These are phyloP conservation scores for Argentina anserina DNA, from an alignment of 306 rosid species.

Conservation along the genomic window DNA sequence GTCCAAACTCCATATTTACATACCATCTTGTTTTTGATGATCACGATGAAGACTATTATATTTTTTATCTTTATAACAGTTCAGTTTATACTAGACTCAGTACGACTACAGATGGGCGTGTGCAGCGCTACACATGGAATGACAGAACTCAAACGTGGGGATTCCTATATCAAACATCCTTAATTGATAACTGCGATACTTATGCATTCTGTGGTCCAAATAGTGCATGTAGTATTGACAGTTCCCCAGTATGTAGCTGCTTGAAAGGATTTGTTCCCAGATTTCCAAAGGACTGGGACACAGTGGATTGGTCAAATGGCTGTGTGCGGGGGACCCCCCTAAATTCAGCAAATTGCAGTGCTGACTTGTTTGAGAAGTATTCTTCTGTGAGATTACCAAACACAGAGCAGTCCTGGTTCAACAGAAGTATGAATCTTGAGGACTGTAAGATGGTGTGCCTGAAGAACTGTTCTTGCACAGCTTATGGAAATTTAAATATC, in stretches of 20 bases:
- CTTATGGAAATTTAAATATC: constrained; percentile 4
- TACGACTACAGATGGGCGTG: background rate
- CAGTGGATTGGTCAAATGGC: background rate
- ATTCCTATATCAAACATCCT: background rate
- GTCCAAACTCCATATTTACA: background rate
- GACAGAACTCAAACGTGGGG: background rate
- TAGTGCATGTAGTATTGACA: background rate
- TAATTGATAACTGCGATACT: background rate
- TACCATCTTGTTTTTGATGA: background rate
- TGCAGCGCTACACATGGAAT: constrained; percentile 1
- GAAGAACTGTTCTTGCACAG: constrained; percentile 9
- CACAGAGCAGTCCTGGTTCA: constrained; percentile 11
- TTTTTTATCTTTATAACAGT: background rate
- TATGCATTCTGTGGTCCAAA: constrained; percentile 5
- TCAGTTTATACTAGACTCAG: background rate
- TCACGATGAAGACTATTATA: constrained; percentile 2
- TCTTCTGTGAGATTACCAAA: background rate
- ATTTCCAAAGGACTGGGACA: background rate
- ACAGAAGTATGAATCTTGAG: background rate
- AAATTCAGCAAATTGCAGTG: background rate
- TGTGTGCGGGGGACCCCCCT: background rate
- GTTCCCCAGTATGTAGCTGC: constrained; percentile 4
- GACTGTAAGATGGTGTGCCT: constrained; percentile 1
- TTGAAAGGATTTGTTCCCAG: background rate
- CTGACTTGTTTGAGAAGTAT: background rate